Evolutionary conservation across 139 green algal species (phyloP).

Genomic region (Asterochloris sp.): DNA sequence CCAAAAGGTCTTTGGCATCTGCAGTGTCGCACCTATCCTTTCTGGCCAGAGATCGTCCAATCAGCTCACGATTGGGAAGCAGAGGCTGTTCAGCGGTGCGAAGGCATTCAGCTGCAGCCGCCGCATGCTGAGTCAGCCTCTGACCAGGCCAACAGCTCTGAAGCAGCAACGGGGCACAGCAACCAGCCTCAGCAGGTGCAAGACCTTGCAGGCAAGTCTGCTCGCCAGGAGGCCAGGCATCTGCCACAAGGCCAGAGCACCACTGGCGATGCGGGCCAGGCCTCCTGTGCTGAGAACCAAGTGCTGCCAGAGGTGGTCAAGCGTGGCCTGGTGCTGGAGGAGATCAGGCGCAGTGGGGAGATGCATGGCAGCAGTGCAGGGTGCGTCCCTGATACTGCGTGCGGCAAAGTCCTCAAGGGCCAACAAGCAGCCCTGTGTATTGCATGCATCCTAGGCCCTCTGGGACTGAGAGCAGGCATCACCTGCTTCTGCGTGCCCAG

Average conservation of each 20-base stretch:
- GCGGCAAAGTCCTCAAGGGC: not conserved
- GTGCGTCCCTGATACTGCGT: not conserved
- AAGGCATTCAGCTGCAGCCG: slow-evolving; percentile 3
- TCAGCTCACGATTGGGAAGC: slow-evolving; percentile 17
- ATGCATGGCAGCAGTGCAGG: not conserved
- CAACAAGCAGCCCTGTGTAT: not conserved
- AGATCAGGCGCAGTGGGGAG: slow-evolving; percentile 8
- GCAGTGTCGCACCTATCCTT: slow-evolving; percentile 16
- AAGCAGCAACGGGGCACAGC: too few relatives aligned
- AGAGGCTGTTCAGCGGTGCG: slow-evolving; percentile 5
- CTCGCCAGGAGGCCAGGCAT: too few relatives aligned
- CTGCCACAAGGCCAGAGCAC: too few relatives aligned
- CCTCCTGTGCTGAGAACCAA: too few relatives aligned
- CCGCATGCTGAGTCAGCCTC: too few relatives aligned
- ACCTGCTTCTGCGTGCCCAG: too few relatives aligned
- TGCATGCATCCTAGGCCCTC: not conserved
- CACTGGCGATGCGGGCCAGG: too few relatives aligned
- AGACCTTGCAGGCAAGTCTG: too few relatives aligned
- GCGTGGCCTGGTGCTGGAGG: slow-evolving; percentile 8
- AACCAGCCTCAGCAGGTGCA: too few relatives aligned
- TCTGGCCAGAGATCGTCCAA: slow-evolving; percentile 9
- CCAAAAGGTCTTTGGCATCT: not conserved
- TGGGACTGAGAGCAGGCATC: too few relatives aligned
- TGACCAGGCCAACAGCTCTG: too few relatives aligned
- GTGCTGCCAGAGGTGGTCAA: not conserved